Evolutionary conservation across 805 yeast species (phyloP), one percentile per base, ranked within the genome.

Genomic region (Candida succiphila): DNA sequence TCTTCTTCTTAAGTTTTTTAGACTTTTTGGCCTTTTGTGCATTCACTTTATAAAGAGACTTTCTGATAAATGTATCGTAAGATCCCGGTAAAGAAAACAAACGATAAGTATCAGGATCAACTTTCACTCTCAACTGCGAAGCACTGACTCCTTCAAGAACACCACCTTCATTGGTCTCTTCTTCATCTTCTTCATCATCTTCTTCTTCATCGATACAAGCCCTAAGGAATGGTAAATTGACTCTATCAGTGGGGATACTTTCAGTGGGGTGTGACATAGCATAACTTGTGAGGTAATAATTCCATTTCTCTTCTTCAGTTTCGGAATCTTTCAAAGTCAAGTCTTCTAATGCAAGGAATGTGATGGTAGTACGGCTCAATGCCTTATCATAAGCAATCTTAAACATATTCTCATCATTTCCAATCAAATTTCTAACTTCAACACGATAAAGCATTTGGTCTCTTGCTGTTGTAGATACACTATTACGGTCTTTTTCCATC

Each of bases 201-300:
- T 64, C 77, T 9, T 72, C 71, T 31, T 61, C 67, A 30, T 75
- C 73, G 30, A 77, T 58, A 34, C 65, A 68, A 4, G 71, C 53
- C 44, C 75, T 79, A 43, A 84, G 61, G 56, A 89, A 82, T 18
- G 97, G 97, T 56, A 85, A 65, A 41, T 72, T 70, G 35, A 92
- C 70, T 43, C 75, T 76, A 28, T 81, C 76, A 15, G 84, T 74
- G 14, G 86, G 78, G 14, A 92, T 81, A 21, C 97, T 97, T 56
- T 92, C 99, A 2, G 99, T 92, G 25, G 98, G 97, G 48, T 86
- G 94, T 3, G 95, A 81, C 83, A 92, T 81, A 28, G 88, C 73
- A 55, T 82, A 92, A 28, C 94, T 83, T 0, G 97, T 89, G 32
- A 92, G 70, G 52, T 92, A 92, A 61, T 92, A 89, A 52, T 86